These are phyloP conservation scores for Chlorophyllum brunneum DNA, from an alignment of 768 basidiomycete species.

Conservation along the genomic window DNA sequence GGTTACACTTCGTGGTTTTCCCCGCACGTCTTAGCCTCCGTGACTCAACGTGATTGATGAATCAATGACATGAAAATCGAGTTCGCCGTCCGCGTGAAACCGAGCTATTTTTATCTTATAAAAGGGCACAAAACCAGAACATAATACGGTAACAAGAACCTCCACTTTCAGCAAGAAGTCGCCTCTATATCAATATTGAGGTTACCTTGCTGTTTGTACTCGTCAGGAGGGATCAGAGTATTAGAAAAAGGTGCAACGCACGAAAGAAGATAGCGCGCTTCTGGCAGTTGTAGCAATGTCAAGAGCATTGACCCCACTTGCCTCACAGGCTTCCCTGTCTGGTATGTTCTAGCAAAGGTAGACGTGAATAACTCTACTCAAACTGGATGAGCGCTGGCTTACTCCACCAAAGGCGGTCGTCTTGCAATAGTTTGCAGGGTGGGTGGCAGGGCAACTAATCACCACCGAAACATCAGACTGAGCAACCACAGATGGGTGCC, in stretches of 20 bases:
- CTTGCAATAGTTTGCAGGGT: constrained; percentile 33
- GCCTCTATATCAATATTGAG: constrained; percentile 24
- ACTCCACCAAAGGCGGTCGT: constrained; percentile 20
- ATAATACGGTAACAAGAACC: too few species aligned
- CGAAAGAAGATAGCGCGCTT: constrained; percentile 27
- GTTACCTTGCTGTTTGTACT: constrained; percentile 21
- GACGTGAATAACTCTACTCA: background rate
- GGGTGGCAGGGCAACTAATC: constrained; percentile 28
- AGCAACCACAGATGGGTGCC: too few species aligned
- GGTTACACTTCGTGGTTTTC: too few species aligned
- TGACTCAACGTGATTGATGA: too few species aligned
- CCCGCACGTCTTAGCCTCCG: too few species aligned
- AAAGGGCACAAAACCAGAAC: too few species aligned
- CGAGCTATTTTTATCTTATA: too few species aligned
- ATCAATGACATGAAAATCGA: too few species aligned
- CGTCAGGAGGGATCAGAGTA: background rate
- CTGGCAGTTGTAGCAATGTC: constrained; percentile 31
- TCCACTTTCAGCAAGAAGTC: constrained; percentile 16
- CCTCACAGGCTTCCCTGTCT: constrained; percentile 27
- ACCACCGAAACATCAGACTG: too few species aligned
- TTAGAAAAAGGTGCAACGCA: constrained; percentile 13
- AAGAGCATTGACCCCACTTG: constrained; percentile 26
- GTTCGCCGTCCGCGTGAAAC: too few species aligned
- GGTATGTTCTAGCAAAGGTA: constrained; percentile 19
- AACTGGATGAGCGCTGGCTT: constrained; percentile 4